Evolutionary conservation across 192 early-diverging fungal genomes (phyloP).

Genomic region (Podila epicladia): DNA sequence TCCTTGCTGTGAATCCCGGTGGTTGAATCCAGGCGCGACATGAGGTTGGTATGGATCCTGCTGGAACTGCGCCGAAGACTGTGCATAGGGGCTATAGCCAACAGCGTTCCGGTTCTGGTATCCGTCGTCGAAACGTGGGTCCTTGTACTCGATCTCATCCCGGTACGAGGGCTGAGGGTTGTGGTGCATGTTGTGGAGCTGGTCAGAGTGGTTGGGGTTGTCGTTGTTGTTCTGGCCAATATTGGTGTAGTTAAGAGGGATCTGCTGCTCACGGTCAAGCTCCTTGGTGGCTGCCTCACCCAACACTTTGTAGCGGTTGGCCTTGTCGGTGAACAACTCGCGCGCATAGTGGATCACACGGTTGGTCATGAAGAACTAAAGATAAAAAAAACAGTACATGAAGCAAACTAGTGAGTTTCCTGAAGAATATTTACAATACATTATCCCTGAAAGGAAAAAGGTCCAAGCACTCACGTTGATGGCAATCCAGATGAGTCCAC

Average conservation of each 20-base stretch:
- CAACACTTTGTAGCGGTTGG: constrained; percentile 36
- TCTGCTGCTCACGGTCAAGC: constrained; percentile 45
- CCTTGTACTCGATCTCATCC: constrained; percentile 46
- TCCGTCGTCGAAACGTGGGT: constrained; percentile 6
- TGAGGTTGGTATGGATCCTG: constrained; percentile 5
- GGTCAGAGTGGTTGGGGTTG: constrained; percentile 5
- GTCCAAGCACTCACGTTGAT: constrained; percentile 21
- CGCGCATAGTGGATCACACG: constrained; percentile 50
- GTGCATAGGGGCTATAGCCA: constrained; percentile 25
- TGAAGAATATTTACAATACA: background rate
- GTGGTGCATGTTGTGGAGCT: constrained; percentile 9
- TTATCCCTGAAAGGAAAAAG: background rate
- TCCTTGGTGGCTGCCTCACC: constrained; percentile 44
- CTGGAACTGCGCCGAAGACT: constrained; percentile 4
- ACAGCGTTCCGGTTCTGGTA: constrained; percentile 17
- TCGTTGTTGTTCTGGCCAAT: constrained; percentile 10
- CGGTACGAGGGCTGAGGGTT: constrained; percentile 30
- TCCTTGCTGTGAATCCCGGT: constrained; percentile 24
- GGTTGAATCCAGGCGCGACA: constrained; percentile 30
- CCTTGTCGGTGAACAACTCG: constrained; percentile 27
- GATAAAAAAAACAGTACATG: no score
- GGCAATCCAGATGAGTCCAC: constrained; percentile 27
- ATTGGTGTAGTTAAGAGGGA: constrained; percentile 48
- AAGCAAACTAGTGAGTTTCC: background rate
- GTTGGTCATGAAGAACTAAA: constrained; percentile 51